Conservation (phyloP, 441 rosid genomes). For the Pelargonium myrrhifolium region DNA sequence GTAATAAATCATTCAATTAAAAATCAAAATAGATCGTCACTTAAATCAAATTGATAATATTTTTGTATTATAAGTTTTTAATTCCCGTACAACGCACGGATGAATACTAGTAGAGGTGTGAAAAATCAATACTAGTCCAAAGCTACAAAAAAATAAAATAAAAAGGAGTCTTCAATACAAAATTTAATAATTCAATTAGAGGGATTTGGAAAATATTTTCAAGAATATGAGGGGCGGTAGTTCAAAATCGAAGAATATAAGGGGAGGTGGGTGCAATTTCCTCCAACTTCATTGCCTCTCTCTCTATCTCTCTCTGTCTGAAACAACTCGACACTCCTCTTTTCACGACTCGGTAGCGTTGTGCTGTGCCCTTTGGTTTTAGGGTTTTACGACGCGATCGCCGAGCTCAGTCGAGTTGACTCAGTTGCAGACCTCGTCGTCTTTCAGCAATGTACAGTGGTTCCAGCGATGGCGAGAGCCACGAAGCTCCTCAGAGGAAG, state of each 20-base stretch:
- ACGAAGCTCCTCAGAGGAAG: constrained; percentile 74
- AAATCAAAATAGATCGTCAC: too few relatives aligned
- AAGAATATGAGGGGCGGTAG: background rate
- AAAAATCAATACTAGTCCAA: too few relatives aligned
- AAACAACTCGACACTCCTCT: too few relatives aligned
- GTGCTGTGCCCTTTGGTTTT: background rate
- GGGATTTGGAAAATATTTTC: background rate
- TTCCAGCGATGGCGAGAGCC: constrained; percentile 92
- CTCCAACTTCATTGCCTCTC: background rate
- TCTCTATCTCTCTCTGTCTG: background rate
- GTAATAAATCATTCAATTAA: too few relatives aligned
- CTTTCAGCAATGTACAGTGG: constrained; percentile 63
- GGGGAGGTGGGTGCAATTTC: background rate
- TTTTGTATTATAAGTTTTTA: too few relatives aligned
- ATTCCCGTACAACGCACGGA: too few relatives aligned
- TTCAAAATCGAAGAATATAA: background rate
- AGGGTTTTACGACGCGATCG: background rate
- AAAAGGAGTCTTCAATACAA: too few relatives aligned
- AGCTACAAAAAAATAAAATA: too few relatives aligned
- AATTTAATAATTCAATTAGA: too few relatives aligned
- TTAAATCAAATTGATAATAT: too few relatives aligned
- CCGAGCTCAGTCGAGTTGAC: constrained; percentile 12
- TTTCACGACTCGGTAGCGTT: background rate
- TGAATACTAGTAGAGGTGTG: too few relatives aligned
- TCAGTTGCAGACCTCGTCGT: constrained; percentile 18